Conservation (phyloP, 2,329 filamentous ascomycete genomes). For the Capronia epimyces region DNA sequence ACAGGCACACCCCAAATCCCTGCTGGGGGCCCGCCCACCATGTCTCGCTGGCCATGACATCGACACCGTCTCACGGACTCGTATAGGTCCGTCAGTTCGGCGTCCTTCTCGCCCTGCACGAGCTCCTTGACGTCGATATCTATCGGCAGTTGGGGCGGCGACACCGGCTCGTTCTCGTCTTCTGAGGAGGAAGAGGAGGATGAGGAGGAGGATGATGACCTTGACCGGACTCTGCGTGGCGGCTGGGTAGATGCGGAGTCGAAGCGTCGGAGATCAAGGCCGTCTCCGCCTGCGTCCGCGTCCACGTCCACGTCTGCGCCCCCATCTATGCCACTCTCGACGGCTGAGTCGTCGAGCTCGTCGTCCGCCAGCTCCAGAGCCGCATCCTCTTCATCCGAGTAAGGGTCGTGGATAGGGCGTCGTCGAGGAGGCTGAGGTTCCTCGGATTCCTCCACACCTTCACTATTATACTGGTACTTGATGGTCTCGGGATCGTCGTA, state of each 20-base stretch:
- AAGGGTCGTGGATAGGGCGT: conserved; percentile 12
- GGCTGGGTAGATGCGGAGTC: conserved; percentile 18
- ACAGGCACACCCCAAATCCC: conserved; percentile 20
- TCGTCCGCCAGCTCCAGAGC: conserved; percentile 19
- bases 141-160: conserved; percentile 19
- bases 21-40: conserved; percentile 6
- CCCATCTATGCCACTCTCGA: background rate
- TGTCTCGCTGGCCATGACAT: conserved; percentile 18
- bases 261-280: conserved; percentile 20
- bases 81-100: conserved; percentile 18
- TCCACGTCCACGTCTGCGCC: background rate
- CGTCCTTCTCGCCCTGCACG: conserved; percentile 19
- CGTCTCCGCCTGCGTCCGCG: conserved; percentile 1
- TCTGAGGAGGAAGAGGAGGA: conserved; percentile 1
- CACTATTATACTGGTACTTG: background rate
- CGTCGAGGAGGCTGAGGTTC: background rate
- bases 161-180: conserved; percentile 15
- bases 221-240: conserved; percentile 21
- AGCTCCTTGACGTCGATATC: conserved; percentile 21
- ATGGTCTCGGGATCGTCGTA: conserved; percentile 19
- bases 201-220: background rate
- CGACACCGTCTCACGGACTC: conserved; percentile 19
- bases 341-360: conserved; percentile 12
- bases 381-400: conserved; percentile 23
- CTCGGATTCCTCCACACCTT: background rate